Evolutionary conservation across 2,329 filamentous ascomycete species (phyloP).

Genomic region (Mariannaea elegans): DNA sequence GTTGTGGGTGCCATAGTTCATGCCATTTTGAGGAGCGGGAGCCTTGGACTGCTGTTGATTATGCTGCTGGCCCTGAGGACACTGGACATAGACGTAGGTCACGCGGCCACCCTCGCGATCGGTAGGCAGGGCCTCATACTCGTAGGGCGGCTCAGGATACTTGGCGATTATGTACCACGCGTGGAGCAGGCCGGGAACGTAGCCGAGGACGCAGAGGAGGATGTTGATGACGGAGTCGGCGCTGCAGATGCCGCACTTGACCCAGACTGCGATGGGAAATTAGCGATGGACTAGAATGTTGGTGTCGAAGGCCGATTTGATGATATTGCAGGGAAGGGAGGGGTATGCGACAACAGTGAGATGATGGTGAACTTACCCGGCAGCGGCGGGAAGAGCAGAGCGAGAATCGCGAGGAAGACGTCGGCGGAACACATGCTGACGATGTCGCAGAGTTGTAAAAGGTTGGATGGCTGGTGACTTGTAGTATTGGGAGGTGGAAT

Average conservation of each 20-base stretch:
- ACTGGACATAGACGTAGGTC: constrained; percentile 80
- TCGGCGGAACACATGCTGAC: constrained; percentile 65
- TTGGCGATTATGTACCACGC: constrained; percentile 98
- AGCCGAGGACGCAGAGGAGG: constrained; percentile 82
- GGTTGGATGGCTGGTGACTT: not conserved
- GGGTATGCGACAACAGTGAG: constrained; percentile 1
- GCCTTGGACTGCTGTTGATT: constrained; percentile 32
- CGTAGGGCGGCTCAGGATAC: constrained; percentile 78
- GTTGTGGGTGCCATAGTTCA: constrained; percentile 58
- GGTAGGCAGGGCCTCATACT: constrained; percentile 73
- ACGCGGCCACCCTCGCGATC: constrained; percentile 67
- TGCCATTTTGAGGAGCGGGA: constrained; percentile 44
- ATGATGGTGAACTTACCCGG: constrained; percentile 59
- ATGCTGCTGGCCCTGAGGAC: constrained; percentile 49
- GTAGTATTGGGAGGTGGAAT: constrained; percentile 10
- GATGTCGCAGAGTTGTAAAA: constrained; percentile 1
- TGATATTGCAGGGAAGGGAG: constrained; percentile 8
- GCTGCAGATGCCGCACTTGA: constrained; percentile 92
- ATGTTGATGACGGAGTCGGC: constrained; percentile 96
- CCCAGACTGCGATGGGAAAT: constrained; percentile 75
- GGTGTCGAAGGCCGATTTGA: not conserved
- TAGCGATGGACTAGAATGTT: constrained; percentile 22
- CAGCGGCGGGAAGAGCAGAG: constrained; percentile 72
- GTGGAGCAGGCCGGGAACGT: constrained; percentile 88
- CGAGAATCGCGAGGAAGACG: constrained; percentile 70